Evolutionary conservation across 1,139 yeast species (phyloP).

Genomic region (Taphrina deformans): DNA sequence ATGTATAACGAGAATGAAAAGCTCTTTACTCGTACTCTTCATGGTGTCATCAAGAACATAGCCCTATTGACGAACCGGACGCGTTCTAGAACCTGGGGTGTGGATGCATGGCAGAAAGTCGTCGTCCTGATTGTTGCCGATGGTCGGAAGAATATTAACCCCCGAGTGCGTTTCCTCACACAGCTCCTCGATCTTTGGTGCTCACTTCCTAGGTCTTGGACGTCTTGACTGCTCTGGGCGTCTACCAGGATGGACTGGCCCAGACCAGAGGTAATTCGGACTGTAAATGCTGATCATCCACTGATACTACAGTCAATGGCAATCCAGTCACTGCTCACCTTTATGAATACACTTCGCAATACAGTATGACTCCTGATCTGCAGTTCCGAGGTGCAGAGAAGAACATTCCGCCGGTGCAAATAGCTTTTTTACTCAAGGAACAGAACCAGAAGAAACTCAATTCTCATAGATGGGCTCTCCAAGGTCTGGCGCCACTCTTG

Average conservation of each 20-base stretch:
- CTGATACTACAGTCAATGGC: constrained; percentile 51
- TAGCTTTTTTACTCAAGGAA: constrained; percentile 73
- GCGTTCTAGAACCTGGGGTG: constrained; percentile 87
- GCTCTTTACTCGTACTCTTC: constrained; percentile 66
- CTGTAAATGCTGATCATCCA: neutral
- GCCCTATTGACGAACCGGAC: constrained; percentile 80
- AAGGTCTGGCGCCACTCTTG: constrained; percentile 82
- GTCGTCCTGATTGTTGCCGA: constrained; percentile 89
- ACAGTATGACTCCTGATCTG: constrained; percentile 57
- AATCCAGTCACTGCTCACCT: constrained; percentile 85
- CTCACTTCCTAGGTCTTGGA: constrained; percentile 51
- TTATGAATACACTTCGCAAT: constrained; percentile 60
- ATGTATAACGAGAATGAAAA: constrained; percentile 81
- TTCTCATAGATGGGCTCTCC: constrained; percentile 88
- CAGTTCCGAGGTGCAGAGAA: constrained; percentile 54
- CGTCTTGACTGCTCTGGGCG: constrained; percentile 84
- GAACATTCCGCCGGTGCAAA: constrained; percentile 76
- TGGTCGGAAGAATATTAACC: constrained; percentile 82
- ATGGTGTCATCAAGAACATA: constrained; percentile 83
- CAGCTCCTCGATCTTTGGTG: neutral
- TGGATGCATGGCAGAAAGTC: constrained; percentile 92
- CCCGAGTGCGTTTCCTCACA: constrained; percentile 52
- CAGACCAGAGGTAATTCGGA: constrained; percentile 52
- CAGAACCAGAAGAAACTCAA: constrained; percentile 87
- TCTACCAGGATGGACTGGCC: constrained; percentile 93